phyloP scores from a whole-genome alignment of 1,284 basidiomycete genomes.

The Puccinia hordei region DNA sequence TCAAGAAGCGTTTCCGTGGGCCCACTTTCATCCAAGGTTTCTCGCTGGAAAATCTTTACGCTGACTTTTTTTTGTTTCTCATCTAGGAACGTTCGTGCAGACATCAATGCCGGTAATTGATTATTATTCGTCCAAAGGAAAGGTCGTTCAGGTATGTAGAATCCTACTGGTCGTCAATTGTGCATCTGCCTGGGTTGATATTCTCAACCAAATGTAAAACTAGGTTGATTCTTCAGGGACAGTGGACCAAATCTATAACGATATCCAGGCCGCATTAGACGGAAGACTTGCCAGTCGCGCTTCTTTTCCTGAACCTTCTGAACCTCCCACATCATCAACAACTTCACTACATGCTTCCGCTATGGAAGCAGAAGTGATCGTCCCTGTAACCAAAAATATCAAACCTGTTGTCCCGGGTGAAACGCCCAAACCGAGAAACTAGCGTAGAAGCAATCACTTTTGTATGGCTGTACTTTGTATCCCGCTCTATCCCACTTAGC shows the following conservation, averaged over 20 bases:
- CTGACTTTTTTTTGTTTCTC: neutral
- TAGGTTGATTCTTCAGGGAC: conserved; percentile 38
- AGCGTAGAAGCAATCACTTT: neutral
- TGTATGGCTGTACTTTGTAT: neutral
- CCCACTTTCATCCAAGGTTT: conserved; percentile 50
- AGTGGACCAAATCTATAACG: conserved; percentile 32
- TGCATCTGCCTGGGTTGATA: neutral
- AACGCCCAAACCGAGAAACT: conserved; percentile 29
- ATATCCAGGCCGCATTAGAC: conserved; percentile 26
- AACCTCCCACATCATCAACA: neutral
- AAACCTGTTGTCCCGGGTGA: neutral
- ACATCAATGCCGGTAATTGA: conserved; percentile 95
- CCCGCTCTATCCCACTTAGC: neutral
- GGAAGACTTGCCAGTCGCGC: conserved; percentile 11
- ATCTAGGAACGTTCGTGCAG: conserved; percentile 78
- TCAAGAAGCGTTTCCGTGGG: conserved; percentile 92
- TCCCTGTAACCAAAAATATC: neutral
- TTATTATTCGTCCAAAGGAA: conserved; percentile 71
- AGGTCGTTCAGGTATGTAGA: conserved; percentile 72
- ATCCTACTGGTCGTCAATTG: neutral
- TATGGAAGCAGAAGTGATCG: neutral
- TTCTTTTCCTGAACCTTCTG: neutral
- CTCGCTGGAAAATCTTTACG: neutral
- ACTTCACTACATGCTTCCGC: neutral
- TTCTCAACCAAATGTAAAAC: neutral